A percentile compares a stretch with the other conserved stretches of the same genome.
phyloP scores from a whole-genome alignment of 441 rosid species.

The Eruca vesicaria region DNA sequence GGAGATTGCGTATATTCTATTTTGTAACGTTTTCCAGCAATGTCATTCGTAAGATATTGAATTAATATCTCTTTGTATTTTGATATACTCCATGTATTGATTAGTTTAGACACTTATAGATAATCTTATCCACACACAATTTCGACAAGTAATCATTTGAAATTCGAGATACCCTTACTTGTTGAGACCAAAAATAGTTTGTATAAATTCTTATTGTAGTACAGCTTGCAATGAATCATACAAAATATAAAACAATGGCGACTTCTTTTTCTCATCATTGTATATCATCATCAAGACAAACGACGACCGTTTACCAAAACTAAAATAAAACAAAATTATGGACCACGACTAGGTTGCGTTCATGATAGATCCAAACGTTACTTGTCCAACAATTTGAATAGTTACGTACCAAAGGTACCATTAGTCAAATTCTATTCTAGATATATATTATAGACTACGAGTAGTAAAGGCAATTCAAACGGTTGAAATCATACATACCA shows the following conservation, averaged over 20 bases:
- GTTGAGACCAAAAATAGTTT: background rate
- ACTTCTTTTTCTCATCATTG: background rate
- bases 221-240: background rate
- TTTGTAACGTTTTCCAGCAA: background rate
- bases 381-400: conserved; percentile 16
- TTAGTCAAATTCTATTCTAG: background rate
- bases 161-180: background rate
- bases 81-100: background rate
- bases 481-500: too few species aligned
- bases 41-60: too few species aligned
- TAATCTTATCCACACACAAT: background rate
- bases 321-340: too few species aligned
- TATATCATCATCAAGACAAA: background rate
- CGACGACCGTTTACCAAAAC: background rate
- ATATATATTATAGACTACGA: too few species aligned
- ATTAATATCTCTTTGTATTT: too few species aligned
- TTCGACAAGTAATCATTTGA: background rate
- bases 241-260: background rate
- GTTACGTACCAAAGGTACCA: background rate
- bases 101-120: background rate
- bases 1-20: background rate
- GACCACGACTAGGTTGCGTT: background rate
- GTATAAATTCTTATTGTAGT: background rate
- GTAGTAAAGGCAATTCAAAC: too few species aligned
- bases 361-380: background rate